Conservation (phyloP, 23 red algal genomes). For the Chondrus crispus region DNA sequence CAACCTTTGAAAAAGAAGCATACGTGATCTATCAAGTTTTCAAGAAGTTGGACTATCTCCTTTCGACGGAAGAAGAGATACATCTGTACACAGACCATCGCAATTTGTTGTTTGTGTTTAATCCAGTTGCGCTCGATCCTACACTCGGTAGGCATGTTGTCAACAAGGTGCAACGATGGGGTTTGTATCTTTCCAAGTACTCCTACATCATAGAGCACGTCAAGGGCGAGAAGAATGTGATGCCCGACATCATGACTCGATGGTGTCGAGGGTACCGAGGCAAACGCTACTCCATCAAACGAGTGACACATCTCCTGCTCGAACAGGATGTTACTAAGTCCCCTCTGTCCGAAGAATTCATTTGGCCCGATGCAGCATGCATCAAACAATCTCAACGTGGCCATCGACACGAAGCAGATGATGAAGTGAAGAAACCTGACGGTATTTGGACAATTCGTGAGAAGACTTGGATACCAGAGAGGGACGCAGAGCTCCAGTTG, state of each 20-base stretch:
- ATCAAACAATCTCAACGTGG: background rate
- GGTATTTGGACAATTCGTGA: background rate
- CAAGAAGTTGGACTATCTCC: constrained; percentile 8
- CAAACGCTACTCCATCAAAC: background rate
- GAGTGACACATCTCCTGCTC: background rate
- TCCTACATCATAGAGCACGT: constrained; percentile 16
- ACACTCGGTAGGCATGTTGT: background rate
- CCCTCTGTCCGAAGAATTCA: background rate
- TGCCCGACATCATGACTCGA: constrained; percentile 33
- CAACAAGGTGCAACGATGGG: constrained; percentile 36
- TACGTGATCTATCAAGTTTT: constrained; percentile 23
- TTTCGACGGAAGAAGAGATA: background rate
- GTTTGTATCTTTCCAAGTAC: constrained; percentile 19
- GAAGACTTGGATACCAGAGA: constrained; percentile 8
- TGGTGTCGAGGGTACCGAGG: constrained; percentile 11
- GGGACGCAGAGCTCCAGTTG: background rate
- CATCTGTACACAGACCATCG: constrained; percentile 5
- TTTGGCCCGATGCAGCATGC: background rate
- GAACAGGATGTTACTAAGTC: background rate
- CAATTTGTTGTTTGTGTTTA: constrained; percentile 27
- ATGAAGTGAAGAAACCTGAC: background rate
- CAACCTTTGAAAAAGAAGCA: constrained; percentile 29
- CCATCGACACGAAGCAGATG: background rate
- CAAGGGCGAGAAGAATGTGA: background rate
- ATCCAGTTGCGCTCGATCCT: background rate